Evolutionary conservation across 208 protist genomes (phyloP).

Genomic region (Leishmania arabica): DNA sequence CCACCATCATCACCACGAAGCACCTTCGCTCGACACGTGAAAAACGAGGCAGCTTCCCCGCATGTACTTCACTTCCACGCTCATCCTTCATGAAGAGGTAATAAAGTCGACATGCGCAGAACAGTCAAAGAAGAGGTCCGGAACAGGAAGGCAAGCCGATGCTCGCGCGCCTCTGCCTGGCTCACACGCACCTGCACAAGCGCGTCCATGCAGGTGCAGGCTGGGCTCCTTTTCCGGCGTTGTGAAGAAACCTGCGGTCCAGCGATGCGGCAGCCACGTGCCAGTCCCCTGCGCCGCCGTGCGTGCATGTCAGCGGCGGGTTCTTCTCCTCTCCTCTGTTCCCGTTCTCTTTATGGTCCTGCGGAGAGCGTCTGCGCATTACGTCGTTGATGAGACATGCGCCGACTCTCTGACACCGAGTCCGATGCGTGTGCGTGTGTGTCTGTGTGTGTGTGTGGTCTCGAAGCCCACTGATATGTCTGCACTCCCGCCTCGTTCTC

Average conservation of each 20-base stretch:
- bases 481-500: background rate
- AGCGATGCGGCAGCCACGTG: background rate
- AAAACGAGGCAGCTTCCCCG: background rate
- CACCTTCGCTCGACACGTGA: background rate
- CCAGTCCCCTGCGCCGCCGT: background rate
- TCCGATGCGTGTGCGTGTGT: background rate
- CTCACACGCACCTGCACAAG: background rate
- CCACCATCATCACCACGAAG: background rate
- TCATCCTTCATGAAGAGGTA: background rate
- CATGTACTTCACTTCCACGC: background rate
- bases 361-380: background rate
- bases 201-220: background rate
- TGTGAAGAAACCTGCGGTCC: background rate
- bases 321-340: background rate
- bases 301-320: background rate
- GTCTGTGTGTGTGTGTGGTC: background rate
- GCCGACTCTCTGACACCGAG: background rate
- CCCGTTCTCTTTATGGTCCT: background rate
- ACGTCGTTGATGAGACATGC: background rate
- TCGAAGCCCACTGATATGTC: background rate
- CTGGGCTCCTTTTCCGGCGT: background rate
- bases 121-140: background rate
- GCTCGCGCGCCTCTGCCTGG: background rate
- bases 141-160: background rate
- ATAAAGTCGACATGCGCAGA: background rate